Evolutionary conservation across 164 flowering plant genomes (phyloP), one percentile per base, ranked within the genome.

Genomic region (Saururus chinensis): DNA sequence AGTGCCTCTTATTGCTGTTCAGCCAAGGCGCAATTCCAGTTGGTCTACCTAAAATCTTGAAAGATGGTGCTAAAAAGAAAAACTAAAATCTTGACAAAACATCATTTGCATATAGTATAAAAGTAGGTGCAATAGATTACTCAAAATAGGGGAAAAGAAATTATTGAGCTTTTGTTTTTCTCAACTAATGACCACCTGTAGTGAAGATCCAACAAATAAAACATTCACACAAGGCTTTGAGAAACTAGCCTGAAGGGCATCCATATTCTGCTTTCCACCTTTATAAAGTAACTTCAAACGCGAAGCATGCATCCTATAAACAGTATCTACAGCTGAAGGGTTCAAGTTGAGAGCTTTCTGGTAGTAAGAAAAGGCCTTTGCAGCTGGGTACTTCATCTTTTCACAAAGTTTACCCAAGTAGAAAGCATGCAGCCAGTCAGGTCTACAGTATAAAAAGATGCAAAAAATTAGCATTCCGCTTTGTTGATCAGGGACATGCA

Each of bases 301-400:
- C 52, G 99, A 93, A 57, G 99, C 95, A 72, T 93, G 99, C 89
- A 90, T 86, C 77, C 99, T 84, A 72, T 93, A 93, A 59, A 93
- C 72, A 59, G 99, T 79, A 80, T 93, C 99, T 52, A 85, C 99
- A 56, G 99, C 97, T 56, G 95, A 85, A 24, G 87, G 87, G 79
- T 90, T 93, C 78, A 93, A 69, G 63, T 73, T 63, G 66, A 88
- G 82, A 53, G 99, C 95, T 59, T 88, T 78, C 14, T 77, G 81
- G 78, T 90, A 93, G 64, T 81, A 85, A 56, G 96, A 76, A 64
- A 93, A 77, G 51, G 96, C 79, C 61, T 56, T 65, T 60, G 84
- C 91, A 72, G 57, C 70, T 25, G 91, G 59, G 67, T 70, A 73
- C 59, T 85, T 87, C 71, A 93, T 88, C 85, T 93, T 93, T 72